A percentile compares a stretch with the other conserved stretches of the same genome.
Evolutionary conservation across 169 alveolate genomes (phyloP).

Genomic region (Plasmodium vivax): DNA sequence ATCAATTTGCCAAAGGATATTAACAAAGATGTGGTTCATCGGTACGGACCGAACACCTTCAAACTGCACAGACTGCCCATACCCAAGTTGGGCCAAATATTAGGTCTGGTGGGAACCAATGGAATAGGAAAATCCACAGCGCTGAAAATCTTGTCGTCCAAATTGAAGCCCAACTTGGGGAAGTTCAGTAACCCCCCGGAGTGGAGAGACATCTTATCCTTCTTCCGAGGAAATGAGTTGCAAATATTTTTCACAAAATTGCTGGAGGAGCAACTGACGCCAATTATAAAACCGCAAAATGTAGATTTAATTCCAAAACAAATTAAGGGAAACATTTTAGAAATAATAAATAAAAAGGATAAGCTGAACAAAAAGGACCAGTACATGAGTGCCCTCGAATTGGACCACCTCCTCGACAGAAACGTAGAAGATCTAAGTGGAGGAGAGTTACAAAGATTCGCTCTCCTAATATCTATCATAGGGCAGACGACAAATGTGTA

Average conservation of each 20-base stretch:
- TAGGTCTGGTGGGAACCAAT: conserved; percentile 92
- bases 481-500: conserved; percentile 94
- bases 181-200: conserved; percentile 95
- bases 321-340: conserved; percentile 86
- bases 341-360: conserved; percentile 92
- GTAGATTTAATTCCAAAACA: conserved; percentile 97
- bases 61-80: conserved; percentile 99
- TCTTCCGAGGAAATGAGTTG: conserved; percentile 98
- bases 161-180: conserved; percentile 99
- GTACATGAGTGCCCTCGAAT: conserved; percentile 90
- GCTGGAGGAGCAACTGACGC: conserved; percentile 95
- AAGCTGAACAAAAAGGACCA: conserved; percentile 89
- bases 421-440: conserved; percentile 97
- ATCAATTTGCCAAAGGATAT: conserved; percentile 98
- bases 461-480: conserved; percentile 95
- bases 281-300: conserved; percentile 98
- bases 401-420: conserved; percentile 94
- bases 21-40: conserved; percentile 91
- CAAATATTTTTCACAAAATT: conserved; percentile 96
- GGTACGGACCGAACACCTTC: conserved; percentile 99
- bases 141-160: conserved; percentile 95
- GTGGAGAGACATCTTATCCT: conserved; percentile 95
- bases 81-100: conserved; percentile 98
- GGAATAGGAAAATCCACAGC: conserved; percentile 99
- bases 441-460: conserved; percentile 99